Conservation (phyloP, 768 basidiomycete species). For the Mycena maculata region DNA sequence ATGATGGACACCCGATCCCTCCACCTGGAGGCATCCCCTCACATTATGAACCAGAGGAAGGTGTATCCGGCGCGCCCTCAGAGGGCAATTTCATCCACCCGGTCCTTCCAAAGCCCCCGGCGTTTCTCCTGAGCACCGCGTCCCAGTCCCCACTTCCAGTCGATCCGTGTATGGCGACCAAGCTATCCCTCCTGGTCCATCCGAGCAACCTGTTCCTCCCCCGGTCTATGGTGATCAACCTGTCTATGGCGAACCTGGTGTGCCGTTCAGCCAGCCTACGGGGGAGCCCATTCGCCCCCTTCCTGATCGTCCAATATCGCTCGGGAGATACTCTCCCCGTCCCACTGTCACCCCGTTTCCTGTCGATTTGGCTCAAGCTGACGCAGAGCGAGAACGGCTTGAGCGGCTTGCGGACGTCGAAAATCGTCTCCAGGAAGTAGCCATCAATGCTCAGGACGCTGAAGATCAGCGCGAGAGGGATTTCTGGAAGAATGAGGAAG, state of each 20-base stretch:
- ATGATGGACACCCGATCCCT: slow-evolving; percentile 13
- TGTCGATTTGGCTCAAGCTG: slow-evolving; percentile 51
- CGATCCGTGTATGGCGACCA: slow-evolving; percentile 12
- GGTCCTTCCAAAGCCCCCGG: background rate
- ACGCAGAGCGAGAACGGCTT: slow-evolving; percentile 63
- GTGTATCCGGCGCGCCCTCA: background rate
- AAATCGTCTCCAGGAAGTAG: slow-evolving; percentile 58
- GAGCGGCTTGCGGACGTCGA: slow-evolving; percentile 70
- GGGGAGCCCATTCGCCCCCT: slow-evolving; percentile 23
- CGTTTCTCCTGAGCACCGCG: slow-evolving; percentile 1
- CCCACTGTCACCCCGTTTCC: slow-evolving; percentile 51
- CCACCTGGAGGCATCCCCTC: slow-evolving; percentile 12
- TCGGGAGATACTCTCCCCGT: slow-evolving; percentile 40
- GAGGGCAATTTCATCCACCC: background rate
- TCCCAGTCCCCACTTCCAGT: slow-evolving; percentile 7
- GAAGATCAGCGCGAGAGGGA: slow-evolving; percentile 74
- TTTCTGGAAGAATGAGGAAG: slow-evolving; percentile 74
- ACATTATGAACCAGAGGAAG: slow-evolving; percentile 13
- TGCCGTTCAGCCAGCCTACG: background rate
- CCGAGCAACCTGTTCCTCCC: background rate
- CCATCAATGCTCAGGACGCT: slow-evolving; percentile 63
- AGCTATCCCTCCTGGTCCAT: background rate
- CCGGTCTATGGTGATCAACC: background rate
- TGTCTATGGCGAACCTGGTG: slow-evolving; percentile 9
- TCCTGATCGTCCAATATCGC: slow-evolving; percentile 28